phyloP scores from a whole-genome alignment of 768 basidiomycete genomes.

The Nidularia sp. region DNA sequence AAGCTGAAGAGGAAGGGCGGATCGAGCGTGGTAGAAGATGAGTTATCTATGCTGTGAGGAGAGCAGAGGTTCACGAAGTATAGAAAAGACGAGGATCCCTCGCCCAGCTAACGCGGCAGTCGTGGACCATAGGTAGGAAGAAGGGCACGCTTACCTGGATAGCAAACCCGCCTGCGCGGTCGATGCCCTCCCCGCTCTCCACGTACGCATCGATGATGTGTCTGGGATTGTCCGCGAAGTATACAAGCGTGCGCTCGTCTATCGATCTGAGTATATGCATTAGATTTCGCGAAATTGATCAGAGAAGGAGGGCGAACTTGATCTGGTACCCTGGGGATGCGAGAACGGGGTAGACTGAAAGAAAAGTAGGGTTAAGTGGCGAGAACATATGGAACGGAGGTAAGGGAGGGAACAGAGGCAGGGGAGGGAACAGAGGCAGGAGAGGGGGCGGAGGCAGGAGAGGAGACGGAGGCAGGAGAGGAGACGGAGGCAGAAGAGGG shows the following conservation, averaged over 20 bases:
- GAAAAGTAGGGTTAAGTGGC: background rate
- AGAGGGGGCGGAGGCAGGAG: too few species aligned
- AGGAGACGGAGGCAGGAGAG: too few species aligned
- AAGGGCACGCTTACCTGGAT: conserved; percentile 62
- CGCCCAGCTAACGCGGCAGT: too few species aligned
- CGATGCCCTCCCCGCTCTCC: conserved; percentile 78
- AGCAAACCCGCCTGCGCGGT: conserved; percentile 92
- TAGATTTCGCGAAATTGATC: background rate
- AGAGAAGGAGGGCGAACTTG: conserved; percentile 35
- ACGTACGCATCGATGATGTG: conserved; percentile 74
- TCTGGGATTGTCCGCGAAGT: conserved; percentile 63
- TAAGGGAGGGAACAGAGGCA: too few species aligned
- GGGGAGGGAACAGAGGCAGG: too few species aligned
- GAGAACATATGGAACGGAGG: too few species aligned
- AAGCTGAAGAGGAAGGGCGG: background rate
- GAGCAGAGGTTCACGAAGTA: too few species aligned
- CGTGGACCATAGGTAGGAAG: background rate
- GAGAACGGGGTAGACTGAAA: conserved; percentile 67
- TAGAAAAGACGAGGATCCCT: too few species aligned
- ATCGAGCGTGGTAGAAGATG: too few species aligned
- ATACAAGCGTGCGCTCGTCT: conserved; percentile 77
- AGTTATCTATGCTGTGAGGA: too few species aligned
- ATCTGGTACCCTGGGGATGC: conserved; percentile 73
- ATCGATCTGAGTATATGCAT: conserved; percentile 50
- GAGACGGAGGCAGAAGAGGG: too few species aligned